Evolutionary conservation across 1,139 yeast species (phyloP).

Genomic region (Pichia sp.): DNA sequence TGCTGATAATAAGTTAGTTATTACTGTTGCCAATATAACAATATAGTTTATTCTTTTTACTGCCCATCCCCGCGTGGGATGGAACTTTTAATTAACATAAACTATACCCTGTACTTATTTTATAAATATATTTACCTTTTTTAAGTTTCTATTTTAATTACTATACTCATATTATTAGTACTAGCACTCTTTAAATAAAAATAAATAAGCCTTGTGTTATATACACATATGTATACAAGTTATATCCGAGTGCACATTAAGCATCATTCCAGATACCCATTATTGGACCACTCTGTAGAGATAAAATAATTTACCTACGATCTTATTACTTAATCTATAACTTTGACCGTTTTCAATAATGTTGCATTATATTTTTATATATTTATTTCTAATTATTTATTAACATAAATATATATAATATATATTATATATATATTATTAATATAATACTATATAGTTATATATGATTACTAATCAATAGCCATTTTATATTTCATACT

Average conservation of each 20-base stretch:
- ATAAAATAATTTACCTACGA: constrained; percentile 7
- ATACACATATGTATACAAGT: constrained; percentile 3
- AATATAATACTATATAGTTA: constrained; percentile 5
- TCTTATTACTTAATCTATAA: constrained; percentile 6
- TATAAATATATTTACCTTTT: constrained; percentile 5
- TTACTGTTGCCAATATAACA: constrained; percentile 6
- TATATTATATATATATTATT: neutral
- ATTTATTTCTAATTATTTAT: constrained; percentile 6
- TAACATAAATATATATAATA: constrained; percentile 5
- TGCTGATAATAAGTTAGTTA: constrained; percentile 5
- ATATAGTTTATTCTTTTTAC: constrained; percentile 5
- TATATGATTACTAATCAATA: neutral
- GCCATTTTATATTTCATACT: constrained; percentile 5
- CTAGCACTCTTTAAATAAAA: neutral
- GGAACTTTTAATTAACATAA: constrained; percentile 3
- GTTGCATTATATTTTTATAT: constrained; percentile 6
- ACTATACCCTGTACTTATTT: constrained; percentile 6
- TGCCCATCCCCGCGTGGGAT: neutral
- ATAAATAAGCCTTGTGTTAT: constrained; percentile 6
- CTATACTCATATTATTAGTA: neutral
- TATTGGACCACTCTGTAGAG: constrained; percentile 7
- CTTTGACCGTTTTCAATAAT: constrained; percentile 5
- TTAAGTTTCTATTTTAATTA: neutral
- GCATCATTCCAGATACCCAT: constrained; percentile 5
- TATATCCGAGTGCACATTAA: constrained; percentile 7